Conservation (phyloP, 805 yeast species). For the Myxozyma mucilagina region DNA sequence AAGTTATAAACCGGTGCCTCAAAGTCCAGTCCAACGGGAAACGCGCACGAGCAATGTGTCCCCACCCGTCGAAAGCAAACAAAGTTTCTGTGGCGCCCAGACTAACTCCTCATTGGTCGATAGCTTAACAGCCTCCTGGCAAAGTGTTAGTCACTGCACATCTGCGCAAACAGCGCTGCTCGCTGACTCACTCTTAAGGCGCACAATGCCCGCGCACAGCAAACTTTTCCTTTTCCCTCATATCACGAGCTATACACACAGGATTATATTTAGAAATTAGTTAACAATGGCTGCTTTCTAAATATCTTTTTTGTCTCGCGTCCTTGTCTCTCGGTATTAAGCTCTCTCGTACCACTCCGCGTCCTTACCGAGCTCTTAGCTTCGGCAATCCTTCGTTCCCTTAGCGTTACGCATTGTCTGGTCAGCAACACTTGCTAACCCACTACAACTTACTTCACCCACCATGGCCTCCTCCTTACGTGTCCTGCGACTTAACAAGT, state of each 20-base stretch:
- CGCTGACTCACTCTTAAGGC: constrained; percentile 20
- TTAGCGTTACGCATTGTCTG: constrained; percentile 29
- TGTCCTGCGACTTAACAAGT: constrained; percentile 12
- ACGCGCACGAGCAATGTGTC: not conserved
- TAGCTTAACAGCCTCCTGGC: not conserved
- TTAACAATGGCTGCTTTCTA: constrained; percentile 22
- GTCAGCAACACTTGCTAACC: constrained; percentile 19
- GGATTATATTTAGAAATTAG: constrained; percentile 4
- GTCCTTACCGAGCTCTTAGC: constrained; percentile 9
- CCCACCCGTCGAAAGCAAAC: not conserved
- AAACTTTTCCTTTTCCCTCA: not conserved
- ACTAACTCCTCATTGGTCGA: constrained; percentile 14
- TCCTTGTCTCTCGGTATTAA: not conserved
- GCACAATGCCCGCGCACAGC: constrained; percentile 4
- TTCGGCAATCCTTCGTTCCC: constrained; percentile 12
- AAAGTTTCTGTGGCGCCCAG: constrained; percentile 4
- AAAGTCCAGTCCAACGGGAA: not conserved
- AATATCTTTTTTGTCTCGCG: constrained; percentile 1
- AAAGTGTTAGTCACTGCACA: constrained; percentile 19
- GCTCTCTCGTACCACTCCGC: not conserved
- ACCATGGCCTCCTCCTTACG: constrained; percentile 24
- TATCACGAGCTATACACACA: not conserved
- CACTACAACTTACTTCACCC: constrained; percentile 15
- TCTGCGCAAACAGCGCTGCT: constrained; percentile 1
- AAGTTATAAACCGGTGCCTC: too few species aligned